Evolutionary conservation across 768 basidiomycete species (phyloP).

Genomic region (Jaapia argillacea): DNA sequence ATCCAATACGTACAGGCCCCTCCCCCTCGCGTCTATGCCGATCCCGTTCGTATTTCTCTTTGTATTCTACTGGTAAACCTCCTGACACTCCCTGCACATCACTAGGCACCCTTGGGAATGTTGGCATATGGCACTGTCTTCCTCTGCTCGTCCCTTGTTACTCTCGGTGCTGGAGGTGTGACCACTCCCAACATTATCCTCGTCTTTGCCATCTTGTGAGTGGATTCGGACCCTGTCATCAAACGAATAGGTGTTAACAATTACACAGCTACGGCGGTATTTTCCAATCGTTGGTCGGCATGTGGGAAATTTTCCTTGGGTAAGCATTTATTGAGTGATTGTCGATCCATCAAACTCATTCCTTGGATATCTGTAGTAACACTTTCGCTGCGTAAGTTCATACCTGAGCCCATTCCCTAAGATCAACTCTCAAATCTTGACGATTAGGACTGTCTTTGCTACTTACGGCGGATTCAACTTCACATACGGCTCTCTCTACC

Average conservation of each 20-base stretch:
- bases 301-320: slow-evolving; percentile 23
- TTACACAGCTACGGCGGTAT: slow-evolving; percentile 19
- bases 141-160: slow-evolving; percentile 18
- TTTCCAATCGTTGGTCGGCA: slow-evolving; percentile 18
- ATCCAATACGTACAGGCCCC: neutral
- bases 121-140: slow-evolving; percentile 19
- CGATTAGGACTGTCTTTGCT: slow-evolving; percentile 16
- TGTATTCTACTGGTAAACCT: neutral
- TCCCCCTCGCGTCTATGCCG: neutral
- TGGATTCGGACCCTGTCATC: neutral
- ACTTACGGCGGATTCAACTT: slow-evolving; percentile 21
- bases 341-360: slow-evolving; percentile 3
- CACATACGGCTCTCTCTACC: slow-evolving; percentile 17
- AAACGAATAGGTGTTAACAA: neutral
- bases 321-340: slow-evolving; percentile 5
- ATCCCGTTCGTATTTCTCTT: neutral
- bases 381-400: no score
- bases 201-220: slow-evolving; percentile 19
- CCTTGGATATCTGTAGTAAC: no score
- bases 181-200: slow-evolving; percentile 15
- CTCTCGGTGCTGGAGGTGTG: slow-evolving; percentile 12
- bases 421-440: slow-evolving; percentile 18
- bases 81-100: neutral
- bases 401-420: no score
- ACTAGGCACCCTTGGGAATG: slow-evolving; percentile 19